Base-by-base conservation (phyloP, 768 basidiomycete species). In the Candolleomyces efflorescens region DNA sequence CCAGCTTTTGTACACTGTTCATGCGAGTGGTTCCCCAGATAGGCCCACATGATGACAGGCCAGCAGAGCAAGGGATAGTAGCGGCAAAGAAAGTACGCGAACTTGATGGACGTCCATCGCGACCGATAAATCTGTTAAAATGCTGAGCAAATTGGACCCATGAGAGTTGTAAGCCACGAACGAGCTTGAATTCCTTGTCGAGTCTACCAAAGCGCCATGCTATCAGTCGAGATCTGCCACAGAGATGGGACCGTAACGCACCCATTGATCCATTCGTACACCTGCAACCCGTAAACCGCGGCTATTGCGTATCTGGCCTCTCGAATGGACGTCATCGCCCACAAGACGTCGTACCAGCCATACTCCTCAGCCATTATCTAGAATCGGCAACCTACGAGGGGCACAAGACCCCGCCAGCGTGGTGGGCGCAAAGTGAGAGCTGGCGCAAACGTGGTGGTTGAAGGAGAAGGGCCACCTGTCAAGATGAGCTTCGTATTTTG, bases 1-100 rank as follows among this genome's bases (percentile, higher is more conserved):
- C 68, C 69, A 36, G 73, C 63, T 12, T 55, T 64, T n/a, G 55
- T 41, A 59, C 76, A 79, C 3, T 67, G 50, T 3, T 69, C 61
- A 11, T 60, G 64, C n/a, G 66, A 60, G 58, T 77, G 75, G 55
- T 71, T 56, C 20, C 67, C 67, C 22, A 69, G 61, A 51, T 75
- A 77, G 3, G 74, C 72, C 66, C 69, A 77, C 36, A 74, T 67
- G 12, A 76, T 61, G 5, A 74, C 22, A 2, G 75, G 66, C 74
- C 75, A 79, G 2, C 74, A 26, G 3, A 68, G 12, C 4, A 77
- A 60, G 38, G 71, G 71, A 53, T 78, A 79, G 60, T 79, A 79
- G 22, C 78, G 69, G 60, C 76, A 79, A 5, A 76, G 64, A 0
- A 78, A 63, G 55, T 77, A 79, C 18, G 73, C 61, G 26, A 68